Evolutionary conservation across 2,329 filamentous ascomycete species (phyloP).

Genomic region (Polytolypa hystricis): DNA sequence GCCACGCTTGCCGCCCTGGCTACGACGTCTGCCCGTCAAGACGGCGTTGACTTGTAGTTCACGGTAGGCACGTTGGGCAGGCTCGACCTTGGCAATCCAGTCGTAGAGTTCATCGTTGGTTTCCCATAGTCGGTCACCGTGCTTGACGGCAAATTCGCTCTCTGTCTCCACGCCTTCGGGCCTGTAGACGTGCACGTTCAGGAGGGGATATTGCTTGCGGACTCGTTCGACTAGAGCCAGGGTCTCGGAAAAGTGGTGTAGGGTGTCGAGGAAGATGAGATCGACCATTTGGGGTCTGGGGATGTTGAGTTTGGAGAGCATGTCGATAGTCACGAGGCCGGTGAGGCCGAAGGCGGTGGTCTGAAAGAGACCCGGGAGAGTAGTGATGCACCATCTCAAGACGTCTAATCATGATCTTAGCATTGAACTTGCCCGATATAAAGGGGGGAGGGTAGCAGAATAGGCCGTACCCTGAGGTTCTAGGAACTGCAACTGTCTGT

Average conservation of each 20-base stretch:
- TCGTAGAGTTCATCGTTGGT: conserved; percentile 82
- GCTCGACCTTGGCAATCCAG: conserved; percentile 95
- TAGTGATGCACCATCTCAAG: conserved; percentile 80
- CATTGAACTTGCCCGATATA: not conserved
- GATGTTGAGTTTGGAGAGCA: conserved; percentile 40
- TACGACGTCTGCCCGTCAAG: conserved; percentile 80
- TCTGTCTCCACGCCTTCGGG: conserved; percentile 63
- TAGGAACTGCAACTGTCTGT: conserved; percentile 76
- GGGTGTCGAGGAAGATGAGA: conserved; percentile 66
- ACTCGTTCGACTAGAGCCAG: conserved; percentile 63
- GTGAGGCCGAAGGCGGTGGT: conserved; percentile 75
- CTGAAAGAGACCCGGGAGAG: conserved; percentile 81
- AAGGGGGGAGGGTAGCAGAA: conserved; percentile 7
- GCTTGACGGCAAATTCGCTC: conserved; percentile 67
- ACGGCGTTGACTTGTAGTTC: conserved; percentile 82
- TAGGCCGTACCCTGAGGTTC: conserved; percentile 55
- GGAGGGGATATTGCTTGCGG: conserved; percentile 61
- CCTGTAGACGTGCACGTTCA: conserved; percentile 81
- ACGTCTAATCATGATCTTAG: conserved; percentile 49
- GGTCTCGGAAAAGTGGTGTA: conserved; percentile 74
- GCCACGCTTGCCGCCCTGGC: conserved; percentile 85
- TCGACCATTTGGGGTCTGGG: conserved; percentile 40
- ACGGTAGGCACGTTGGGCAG: conserved; percentile 78
- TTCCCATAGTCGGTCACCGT: conserved; percentile 78
- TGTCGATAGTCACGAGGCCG: conserved; percentile 72